phyloP scores from a whole-genome alignment of 805 yeast genomes.

The Saturnispora serradocipensis region DNA sequence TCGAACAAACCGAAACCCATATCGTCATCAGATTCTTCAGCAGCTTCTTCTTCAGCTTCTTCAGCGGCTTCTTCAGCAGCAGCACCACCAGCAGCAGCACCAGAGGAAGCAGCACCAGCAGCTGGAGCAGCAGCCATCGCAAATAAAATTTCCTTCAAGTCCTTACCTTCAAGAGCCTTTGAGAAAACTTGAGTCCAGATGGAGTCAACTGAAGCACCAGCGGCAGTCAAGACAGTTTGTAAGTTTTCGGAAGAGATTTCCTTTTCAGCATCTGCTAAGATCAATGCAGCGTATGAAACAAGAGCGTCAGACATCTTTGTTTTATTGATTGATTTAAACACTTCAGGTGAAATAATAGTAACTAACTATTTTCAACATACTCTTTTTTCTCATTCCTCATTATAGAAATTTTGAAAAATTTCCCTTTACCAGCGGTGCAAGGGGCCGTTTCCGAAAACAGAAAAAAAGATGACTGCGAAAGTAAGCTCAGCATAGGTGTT shows the following conservation, averaged over 20 bases:
- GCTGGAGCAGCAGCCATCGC: constrained; percentile 65
- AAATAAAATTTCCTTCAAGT: constrained; percentile 64
- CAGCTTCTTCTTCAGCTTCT: constrained; percentile 47
- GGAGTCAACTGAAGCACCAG: constrained; percentile 71
- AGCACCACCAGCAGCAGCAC: constrained; percentile 52
- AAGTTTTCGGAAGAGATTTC: constrained; percentile 81
- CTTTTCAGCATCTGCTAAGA: constrained; percentile 94
- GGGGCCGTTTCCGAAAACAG: background rate
- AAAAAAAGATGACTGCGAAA: background rate
- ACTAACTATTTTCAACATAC: background rate
- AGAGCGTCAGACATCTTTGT: constrained; percentile 81
- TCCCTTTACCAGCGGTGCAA: background rate
- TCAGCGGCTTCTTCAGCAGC: constrained; percentile 59
- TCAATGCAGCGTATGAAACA: constrained; percentile 96
- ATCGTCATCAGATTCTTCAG: constrained; percentile 62
- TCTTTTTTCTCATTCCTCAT: background rate
- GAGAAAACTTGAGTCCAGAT: constrained; percentile 87
- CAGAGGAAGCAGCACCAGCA: constrained; percentile 61
- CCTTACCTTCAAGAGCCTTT: constrained; percentile 77
- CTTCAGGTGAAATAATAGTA: background rate
- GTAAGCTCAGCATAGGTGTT: background rate
- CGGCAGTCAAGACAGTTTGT: constrained; percentile 67
- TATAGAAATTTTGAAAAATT: background rate
- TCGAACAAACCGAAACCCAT: constrained; percentile 96
- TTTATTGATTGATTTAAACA: background rate